A percentile compares a stretch with the other conserved stretches of the same genome.
phyloP scores from a whole-genome alignment of 108 stramenopile genomes.

The Mayamaea pseudoterrestris region DNA sequence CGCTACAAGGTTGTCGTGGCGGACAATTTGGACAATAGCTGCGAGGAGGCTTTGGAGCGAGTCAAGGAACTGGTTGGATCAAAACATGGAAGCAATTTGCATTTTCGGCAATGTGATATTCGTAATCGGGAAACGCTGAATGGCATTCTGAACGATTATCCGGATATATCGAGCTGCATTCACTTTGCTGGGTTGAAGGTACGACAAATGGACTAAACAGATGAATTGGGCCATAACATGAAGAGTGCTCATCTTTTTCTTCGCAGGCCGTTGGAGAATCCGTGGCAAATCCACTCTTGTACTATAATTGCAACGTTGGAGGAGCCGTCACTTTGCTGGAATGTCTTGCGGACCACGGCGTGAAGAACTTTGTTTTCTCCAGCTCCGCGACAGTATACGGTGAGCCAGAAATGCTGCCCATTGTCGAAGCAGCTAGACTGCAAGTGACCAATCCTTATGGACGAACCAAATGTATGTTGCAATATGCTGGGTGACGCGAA shows the following conservation, averaged over 20 bases:
- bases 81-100: constrained; percentile 26
- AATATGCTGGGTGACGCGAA: no score
- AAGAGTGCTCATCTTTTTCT: no score
- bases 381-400: constrained; percentile 98
- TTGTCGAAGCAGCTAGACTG: constrained; percentile 64
- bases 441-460: constrained; percentile 96
- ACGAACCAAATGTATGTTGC: constrained; percentile 91
- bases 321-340: constrained; percentile 81
- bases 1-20: constrained; percentile 80
- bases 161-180: constrained; percentile 81
- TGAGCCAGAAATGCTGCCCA: constrained; percentile 82
- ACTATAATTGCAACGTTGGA: constrained; percentile 95
- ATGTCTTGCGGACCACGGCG: constrained; percentile 18
- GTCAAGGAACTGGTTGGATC: constrained; percentile 56
- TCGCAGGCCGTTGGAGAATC: constrained; percentile 93
- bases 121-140: constrained; percentile 36
- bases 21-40: constrained; percentile 90
- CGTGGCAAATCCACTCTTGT: constrained; percentile 76
- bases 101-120: constrained; percentile 72
- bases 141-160: constrained; percentile 62
- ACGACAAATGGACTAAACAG: no score
- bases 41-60: constrained; percentile 75
- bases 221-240: no score
- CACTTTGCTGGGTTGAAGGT: constrained; percentile 99
- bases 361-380: constrained; percentile 87